Evolutionary conservation across 2,329 filamentous ascomycete genomes (phyloP).

Genomic region (Phaeomoniella chlamydospora): DNA sequence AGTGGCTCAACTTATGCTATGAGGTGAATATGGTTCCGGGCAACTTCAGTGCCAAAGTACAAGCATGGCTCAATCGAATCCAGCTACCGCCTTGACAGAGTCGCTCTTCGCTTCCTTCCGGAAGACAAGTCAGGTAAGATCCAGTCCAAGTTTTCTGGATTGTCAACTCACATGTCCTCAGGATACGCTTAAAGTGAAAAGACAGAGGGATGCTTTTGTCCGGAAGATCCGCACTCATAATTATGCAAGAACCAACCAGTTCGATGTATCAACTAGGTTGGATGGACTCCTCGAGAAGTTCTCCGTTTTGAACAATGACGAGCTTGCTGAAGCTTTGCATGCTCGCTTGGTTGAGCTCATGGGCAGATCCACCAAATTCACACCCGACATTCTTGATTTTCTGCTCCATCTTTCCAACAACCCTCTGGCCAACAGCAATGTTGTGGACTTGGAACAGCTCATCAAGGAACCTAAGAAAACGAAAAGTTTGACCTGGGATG

Average conservation of each 20-base stretch:
- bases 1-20: background rate
- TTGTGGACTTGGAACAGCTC: conserved; percentile 48
- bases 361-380: conserved; percentile 43
- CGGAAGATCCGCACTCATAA: conserved; percentile 22
- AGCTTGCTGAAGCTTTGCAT: conserved; percentile 56
- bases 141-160: too few relatives aligned
- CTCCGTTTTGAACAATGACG: conserved; percentile 62
- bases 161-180: too few relatives aligned
- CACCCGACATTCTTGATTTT: conserved; percentile 66
- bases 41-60: background rate
- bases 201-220: conserved; percentile 8
- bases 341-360: conserved; percentile 46
- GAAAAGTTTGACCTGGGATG: conserved; percentile 56
- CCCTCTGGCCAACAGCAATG: conserved; percentile 54
- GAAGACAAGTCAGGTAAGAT: conserved; percentile 1
- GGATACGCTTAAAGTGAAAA: conserved; percentile 3
- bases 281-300: conserved; percentile 77
- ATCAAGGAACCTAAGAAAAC: conserved; percentile 29
- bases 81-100: conserved; percentile 3
- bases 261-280: conserved; percentile 51
- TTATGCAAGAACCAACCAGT: conserved; percentile 58
- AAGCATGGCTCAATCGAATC: conserved; percentile 1
- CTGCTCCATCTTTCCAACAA: conserved; percentile 70
- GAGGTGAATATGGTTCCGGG: background rate
- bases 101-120: conserved; percentile 8